Conservation (phyloP, 2,329 filamentous ascomycete genomes). For the Botrytis paeoniae region DNA sequence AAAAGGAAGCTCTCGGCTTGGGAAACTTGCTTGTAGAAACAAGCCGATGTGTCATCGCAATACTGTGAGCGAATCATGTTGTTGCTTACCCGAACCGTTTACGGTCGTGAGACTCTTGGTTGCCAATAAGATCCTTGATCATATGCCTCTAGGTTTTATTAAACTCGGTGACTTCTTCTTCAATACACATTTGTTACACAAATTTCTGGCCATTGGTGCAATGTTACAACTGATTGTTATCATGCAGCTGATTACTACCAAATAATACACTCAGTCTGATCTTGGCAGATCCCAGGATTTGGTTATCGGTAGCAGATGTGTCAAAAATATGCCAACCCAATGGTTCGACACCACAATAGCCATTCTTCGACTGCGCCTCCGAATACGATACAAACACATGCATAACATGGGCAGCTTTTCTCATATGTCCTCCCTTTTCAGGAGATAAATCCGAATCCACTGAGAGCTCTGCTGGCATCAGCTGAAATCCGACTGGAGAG, state of each 20-base stretch:
- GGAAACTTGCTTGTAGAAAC: not conserved
- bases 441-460: conserved; percentile 10
- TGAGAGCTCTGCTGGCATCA: conserved; percentile 21
- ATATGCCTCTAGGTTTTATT: not conserved
- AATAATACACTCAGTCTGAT: not conserved
- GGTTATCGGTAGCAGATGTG: not conserved
- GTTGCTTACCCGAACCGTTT: not conserved
- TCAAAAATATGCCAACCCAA: not conserved
- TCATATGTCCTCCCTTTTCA: not conserved
- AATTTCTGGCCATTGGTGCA: not conserved
- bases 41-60: not conserved
- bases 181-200: not conserved
- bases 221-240: not conserved
- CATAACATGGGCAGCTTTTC: not conserved
- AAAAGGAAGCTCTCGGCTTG: not conserved
- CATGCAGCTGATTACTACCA: not conserved
- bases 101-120: not conserved
- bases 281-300: not conserved
- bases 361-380: not conserved
- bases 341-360: not conserved
- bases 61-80: not conserved
- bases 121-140: not conserved
- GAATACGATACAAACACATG: not conserved
- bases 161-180: not conserved
- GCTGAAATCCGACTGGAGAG: conserved; percentile 29